Evolutionary conservation across 176 grass and related monocot genomes (phyloP), one percentile per base, ranked within the genome.

Genomic region (Musa acuminata): DNA sequence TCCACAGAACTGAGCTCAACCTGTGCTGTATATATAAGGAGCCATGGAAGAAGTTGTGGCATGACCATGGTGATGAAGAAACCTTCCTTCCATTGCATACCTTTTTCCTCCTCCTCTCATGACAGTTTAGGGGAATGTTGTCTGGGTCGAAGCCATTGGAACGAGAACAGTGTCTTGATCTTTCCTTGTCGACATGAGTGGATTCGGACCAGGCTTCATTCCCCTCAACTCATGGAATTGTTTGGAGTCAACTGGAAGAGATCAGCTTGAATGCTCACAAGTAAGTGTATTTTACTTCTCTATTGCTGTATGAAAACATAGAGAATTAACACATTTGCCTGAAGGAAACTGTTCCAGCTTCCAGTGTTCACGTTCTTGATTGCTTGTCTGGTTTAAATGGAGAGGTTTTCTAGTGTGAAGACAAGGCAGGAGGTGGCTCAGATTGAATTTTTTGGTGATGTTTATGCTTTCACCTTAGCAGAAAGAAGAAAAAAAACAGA

Each of bases 201-300:
- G 80, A 90, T 86, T 93, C 90, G 94, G 90, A 93, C 94, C 94
- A 98, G 90, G 90, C 94, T 93, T 93, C 94, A 98, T 98, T 98
- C 94, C 94, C 90, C 94, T 82, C 86, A 93, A 89, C 94, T 93
- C 80, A 51, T 19, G 78, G 49, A 79, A 71, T 19, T 20, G 48
- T 11, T 26, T 19, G 17, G 17, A 19, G 17, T 64, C 9, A 1
- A 43, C 35, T 43, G 35, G 35, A 43, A 65, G 11, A 6, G 9
- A 10, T 65, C 3, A 12, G 9, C 22, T 13, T 26, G 63, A 12
- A 65, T 26, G 63, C 17, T 65, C 2, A 25, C 23, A 26, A 65
- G 20, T 26, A 20, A 65, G 63, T 29, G 1, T 26, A 13, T 26
- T 65, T 26, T 24, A 24, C 11, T 65, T 65, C 11, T 26, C 11